phyloP scores from a whole-genome alignment of 208 protist species.

The Crithidia sp. region DNA sequence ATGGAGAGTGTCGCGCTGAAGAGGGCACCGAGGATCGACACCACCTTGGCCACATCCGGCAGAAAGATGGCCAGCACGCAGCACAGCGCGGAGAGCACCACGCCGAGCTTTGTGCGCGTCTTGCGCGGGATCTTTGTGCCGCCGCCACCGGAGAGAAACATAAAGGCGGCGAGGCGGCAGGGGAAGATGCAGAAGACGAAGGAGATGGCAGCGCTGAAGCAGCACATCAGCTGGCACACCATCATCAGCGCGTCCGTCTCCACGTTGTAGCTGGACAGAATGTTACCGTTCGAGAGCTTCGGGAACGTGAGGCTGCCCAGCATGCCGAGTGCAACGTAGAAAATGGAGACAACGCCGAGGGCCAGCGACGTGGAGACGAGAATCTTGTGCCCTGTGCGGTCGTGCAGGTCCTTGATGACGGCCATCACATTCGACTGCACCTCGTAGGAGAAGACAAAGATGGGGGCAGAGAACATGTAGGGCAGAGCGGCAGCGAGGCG shows the following conservation, averaged over 20 bases:
- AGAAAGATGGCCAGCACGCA: conserved; percentile 65
- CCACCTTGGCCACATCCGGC: conserved; percentile 66
- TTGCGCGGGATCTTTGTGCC: conserved; percentile 61
- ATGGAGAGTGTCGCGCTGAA: conserved; percentile 84
- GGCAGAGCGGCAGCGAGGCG: conserved; percentile 37
- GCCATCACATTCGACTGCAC: conserved; percentile 86
- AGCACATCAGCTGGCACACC: conserved; percentile 72
- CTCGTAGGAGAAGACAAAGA: conserved; percentile 86
- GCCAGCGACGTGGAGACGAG: conserved; percentile 69
- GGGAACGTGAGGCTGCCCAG: conserved; percentile 74
- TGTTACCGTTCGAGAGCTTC: conserved; percentile 63
- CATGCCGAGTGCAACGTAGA: conserved; percentile 65
- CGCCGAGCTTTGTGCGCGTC: conserved; percentile 53
- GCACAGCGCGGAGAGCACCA: conserved; percentile 39
- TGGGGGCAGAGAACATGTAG: conserved; percentile 71
- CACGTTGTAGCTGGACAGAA: conserved; percentile 65
- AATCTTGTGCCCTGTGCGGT: conserved; percentile 65
- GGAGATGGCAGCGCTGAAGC: conserved; percentile 70
- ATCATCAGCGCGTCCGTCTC: conserved; percentile 66
- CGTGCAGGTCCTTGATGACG: conserved; percentile 81
- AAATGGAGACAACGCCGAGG: conserved; percentile 51
- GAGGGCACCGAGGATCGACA: conserved; percentile 68
- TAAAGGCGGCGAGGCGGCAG: conserved; percentile 66
- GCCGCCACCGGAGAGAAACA: conserved; percentile 67
- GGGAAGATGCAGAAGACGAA: conserved; percentile 84